Evolutionary conservation across 139 green algal genomes (phyloP), one percentile per base, ranked within the genome.

Genomic region (Chlamydomonas asymmetrica): DNA sequence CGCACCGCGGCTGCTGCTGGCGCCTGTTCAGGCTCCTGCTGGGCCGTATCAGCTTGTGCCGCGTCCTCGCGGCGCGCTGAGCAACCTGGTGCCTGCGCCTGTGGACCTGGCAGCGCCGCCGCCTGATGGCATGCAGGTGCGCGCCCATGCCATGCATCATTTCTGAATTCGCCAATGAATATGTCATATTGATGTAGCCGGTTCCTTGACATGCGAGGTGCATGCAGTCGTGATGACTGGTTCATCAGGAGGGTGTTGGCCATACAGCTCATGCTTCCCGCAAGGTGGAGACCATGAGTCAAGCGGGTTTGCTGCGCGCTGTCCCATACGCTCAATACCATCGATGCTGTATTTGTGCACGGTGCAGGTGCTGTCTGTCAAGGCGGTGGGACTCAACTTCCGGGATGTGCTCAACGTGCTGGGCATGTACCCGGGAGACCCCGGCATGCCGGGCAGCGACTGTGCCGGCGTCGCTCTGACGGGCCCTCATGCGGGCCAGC

Each of bases 381-480:
- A 78, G 45, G 92, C 92, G 20, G 88, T 97, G 38, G 93, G 92
- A 3, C 73, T 97, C 57, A 97, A 97, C 80, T 97, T 96, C 89
- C 79, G 91, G 57, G 91, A 95, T 63, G 88, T 94, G 72, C 84
- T 92, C 41, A 95, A 94, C 69, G 88, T 90, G 73, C 73, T 81
- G 66, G 67, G 71, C 71, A 79, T 83, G 50, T 97, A 97, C 82
- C 92, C 92, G 9, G 93, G 93, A 10, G 92, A 97, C 74, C 92
- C 93, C 2, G 93, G 93, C 20, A 62, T 49, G 38, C 93, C 93
- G 0, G 93, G 93, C 39, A 87, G 71, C 56, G 93, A 97, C 76
- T 89, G 75, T 61, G 71, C 92, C 27, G 93, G 93, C 32, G 81
- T 95, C 22, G 91, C 96, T 7, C 45, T 93, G 35, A 31, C 66